Conservation (phyloP, 2,329 filamentous ascomycete genomes). For the Ophiostoma sp. region DNA sequence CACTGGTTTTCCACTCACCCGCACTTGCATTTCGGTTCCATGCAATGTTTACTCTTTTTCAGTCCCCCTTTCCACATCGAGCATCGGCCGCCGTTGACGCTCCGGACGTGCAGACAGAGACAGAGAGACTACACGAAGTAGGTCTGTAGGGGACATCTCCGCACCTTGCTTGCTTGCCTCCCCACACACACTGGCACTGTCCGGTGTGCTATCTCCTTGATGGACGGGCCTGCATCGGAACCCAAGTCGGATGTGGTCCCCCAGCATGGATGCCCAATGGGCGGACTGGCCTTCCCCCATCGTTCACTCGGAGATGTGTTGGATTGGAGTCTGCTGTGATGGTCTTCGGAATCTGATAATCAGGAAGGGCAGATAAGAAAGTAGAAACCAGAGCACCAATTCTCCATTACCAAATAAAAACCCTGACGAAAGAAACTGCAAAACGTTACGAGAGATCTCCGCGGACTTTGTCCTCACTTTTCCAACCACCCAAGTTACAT, state of each 20-base stretch:
- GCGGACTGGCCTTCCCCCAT: background rate
- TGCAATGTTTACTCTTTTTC: background rate
- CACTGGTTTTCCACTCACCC: background rate
- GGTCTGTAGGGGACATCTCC: too few relatives aligned
- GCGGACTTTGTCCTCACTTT: background rate
- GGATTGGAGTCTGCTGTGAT: background rate
- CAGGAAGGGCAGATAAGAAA: background rate
- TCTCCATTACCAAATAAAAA: too few relatives aligned
- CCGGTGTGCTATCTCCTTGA: background rate
- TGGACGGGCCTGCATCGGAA: background rate
- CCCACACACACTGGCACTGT: background rate
- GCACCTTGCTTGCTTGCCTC: background rate
- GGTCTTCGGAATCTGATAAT: background rate
- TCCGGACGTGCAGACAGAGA: background rate
- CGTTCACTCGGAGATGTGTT: background rate
- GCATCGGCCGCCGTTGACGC: background rate
- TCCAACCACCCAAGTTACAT: background rate
- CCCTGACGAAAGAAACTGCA: too few relatives aligned
- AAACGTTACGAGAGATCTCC: too few relatives aligned
- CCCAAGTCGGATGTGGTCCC: background rate
- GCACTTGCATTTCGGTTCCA: conserved; percentile 31
- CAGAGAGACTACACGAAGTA: too few relatives aligned
- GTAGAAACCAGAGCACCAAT: background rate
- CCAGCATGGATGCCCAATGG: background rate
- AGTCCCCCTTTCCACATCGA: background rate